A percentile compares a stretch with the other conserved stretches of the same genome.
These are phyloP conservation scores for Paramecium tetraurelia DNA, from an alignment of 73 alveolate genomes.

Conservation along the genomic window DNA sequence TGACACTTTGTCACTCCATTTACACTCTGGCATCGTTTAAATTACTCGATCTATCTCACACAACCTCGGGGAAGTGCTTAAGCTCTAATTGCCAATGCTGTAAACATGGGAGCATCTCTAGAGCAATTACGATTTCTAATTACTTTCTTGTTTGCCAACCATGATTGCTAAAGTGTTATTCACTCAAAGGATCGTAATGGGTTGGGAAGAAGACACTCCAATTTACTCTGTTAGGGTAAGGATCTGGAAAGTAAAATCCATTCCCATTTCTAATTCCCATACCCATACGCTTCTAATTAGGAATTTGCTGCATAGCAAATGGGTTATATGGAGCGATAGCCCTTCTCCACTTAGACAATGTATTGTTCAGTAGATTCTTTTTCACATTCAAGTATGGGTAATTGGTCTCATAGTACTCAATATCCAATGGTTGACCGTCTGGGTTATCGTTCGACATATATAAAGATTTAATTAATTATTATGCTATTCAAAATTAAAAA, in stretches of 20 bases:
- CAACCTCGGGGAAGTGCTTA: conserved; percentile 54
- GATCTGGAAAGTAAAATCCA: conserved; percentile 42
- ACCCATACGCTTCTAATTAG: conserved; percentile 48
- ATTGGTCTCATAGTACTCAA: conserved; percentile 36
- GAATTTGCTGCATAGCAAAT: conserved; percentile 48
- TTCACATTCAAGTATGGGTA: conserved; percentile 51
- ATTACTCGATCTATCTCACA: conserved; percentile 25
- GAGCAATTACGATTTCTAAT: neutral
- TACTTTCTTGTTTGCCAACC: conserved; percentile 41
- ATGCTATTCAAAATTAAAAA: neutral
- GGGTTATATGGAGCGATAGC: conserved; percentile 58
- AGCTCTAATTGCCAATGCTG: conserved; percentile 30
- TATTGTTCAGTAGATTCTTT: conserved; percentile 23
- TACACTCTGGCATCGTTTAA: conserved; percentile 45
- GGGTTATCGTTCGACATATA: conserved; percentile 15
- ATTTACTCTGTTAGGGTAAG: conserved; percentile 48
- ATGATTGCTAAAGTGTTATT: neutral
- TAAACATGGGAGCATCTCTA: conserved; percentile 17
- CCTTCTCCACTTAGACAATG: conserved; percentile 41
- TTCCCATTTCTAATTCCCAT: conserved; percentile 53
- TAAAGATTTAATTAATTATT: neutral
- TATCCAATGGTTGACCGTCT: conserved; percentile 12
- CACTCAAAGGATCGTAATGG: conserved; percentile 32
- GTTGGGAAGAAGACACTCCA: conserved; percentile 57
- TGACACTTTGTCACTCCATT: conserved; percentile 44